Base-by-base conservation (phyloP, 345 rosid genomes). In the Microthlaspi erraticum region DNA sequence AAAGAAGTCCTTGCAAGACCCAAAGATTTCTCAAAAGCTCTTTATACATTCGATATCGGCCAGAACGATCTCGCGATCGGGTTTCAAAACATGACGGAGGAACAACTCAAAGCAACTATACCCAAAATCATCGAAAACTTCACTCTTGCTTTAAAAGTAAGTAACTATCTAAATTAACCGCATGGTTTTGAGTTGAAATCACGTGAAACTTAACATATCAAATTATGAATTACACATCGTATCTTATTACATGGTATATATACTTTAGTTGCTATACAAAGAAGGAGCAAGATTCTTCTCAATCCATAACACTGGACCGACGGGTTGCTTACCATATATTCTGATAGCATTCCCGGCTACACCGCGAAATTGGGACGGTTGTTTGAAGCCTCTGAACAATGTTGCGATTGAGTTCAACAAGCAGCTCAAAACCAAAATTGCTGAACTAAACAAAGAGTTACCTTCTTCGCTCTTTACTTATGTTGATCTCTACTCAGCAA, bases 211-310 rank as follows among this genome's bases (percentile, higher is more conserved):
- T 32, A n/a, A 16, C 23, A 53, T n/a, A 53, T 5, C 23, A 37
- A 33, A 60, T 18, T n/a, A 16, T 36, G 18, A 48, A 18, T 44
- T 23, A 45, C 37, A 45, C 37, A 49, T 11, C 44, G 13, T 51
- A 55, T 7, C 4, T 44, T 48, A 38, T 71, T 8, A 16, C 57
- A 19, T 77, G 60, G 54, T 65, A 51, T 31, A 45, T 73, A 64
- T 73, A 26, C 74, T 16, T 20, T 81, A 87, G 96, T 58, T 58
- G 72, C 78, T 87, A 20, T 79, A 79, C 73, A 72, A 77, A 55
- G 83, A 87, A 84, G 94, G 92, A 38, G 96, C 93, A 55, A 89
- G 92, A 73, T 74, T 77, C 70, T 92, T 86, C 83, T 85, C 89
- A 87, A 80, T 92, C 55, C 96, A 92, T 68, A 92, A 87, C 77